Base-by-base conservation (phyloP, 768 basidiomycete species). In the Boletellus emodensis region DNA sequence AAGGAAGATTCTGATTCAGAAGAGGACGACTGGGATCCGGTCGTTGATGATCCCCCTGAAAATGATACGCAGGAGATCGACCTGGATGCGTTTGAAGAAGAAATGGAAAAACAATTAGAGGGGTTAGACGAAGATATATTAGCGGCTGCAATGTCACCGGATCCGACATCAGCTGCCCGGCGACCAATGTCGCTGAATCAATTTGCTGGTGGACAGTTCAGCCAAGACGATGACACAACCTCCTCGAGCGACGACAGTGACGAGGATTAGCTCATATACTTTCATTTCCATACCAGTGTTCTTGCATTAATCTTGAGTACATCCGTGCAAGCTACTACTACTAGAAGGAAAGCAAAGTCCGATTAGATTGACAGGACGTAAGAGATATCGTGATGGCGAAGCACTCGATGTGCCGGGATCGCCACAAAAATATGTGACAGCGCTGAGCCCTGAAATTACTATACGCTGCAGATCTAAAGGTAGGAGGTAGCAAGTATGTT, bases 221-320 rank as follows among this genome's bases (percentile, higher is more conserved):
- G 66, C 38, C 69, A 55, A 33, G 70, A 74, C 32, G 75, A 79
- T 26, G 78, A 80, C 44, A 79, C 77, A 36, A 78, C 75, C 49
- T 75, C 75, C 15, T 76, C 76, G 9, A 81, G 79, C 53, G 72
- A 80, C 24, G 79, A 82, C 3, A 79, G 75, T 56, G 80, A 82
- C 51, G 78, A 78, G 44, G 75, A 79, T 54, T 79, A 60, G 61
- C 26, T 30, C 24, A 39, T 15, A 35, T 45, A 40, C n/a, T 18
- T 13, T 3, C 14, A 22, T 51, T 46, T 42, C 32, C 34, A 48
- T 47, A 53, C 42, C 35, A 39, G 33, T 40, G 33, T 49, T 33
- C 36, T 51, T 49, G 14, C 30, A 43, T 52, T 44, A 42, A 44
- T 54, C 12, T 40, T 48, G 51, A 44, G 54, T 14, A 56, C 15